A percentile compares a stretch with the other conserved stretches of the same genome.
Conservation (phyloP, 495 filamentous ascomycete genomes). For the Neurospora tetraspora region DNA sequence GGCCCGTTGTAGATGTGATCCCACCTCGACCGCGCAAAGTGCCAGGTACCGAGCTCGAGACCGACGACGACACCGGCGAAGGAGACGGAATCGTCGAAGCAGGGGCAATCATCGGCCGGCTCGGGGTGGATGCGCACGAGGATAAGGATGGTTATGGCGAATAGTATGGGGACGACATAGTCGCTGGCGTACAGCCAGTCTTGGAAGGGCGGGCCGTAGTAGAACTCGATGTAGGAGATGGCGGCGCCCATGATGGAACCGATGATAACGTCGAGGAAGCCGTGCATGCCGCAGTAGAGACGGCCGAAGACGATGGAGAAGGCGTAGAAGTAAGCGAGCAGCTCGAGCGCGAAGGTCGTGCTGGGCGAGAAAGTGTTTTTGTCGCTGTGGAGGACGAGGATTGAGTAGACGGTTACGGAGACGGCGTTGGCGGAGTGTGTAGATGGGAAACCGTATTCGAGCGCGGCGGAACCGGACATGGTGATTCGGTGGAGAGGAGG, state of each 20-base stretch:
- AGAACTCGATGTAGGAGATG: conserved; percentile 58
- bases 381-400: conserved; percentile 53
- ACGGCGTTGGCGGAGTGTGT: conserved; percentile 96
- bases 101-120: conserved; percentile 92
- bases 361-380: conserved; percentile 40
- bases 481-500: conserved; percentile 90
- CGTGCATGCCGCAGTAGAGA: conserved; percentile 97
- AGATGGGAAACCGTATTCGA: conserved; percentile 96
- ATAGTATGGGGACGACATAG: conserved; percentile 47
- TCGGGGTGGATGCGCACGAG: conserved; percentile 88
- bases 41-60: conserved; percentile 70
- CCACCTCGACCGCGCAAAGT: conserved; percentile 53
- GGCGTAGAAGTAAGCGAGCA: conserved; percentile 68
- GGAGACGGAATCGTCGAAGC: conserved; percentile 92
- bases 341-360: conserved; percentile 51
- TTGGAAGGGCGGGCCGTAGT: conserved; percentile 59
- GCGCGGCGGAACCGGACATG: conserved; percentile 87
- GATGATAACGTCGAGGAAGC: conserved; percentile 79
- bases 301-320: conserved; percentile 83
- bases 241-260: conserved; percentile 64
- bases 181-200: conserved; percentile 48
- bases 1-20: conserved; percentile 40
- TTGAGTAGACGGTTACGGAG: conserved; percentile 78
- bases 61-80: conserved; percentile 87
- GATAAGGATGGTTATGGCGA: conserved; percentile 55